A percentile compares a stretch with the other conserved stretches of the same genome.
phyloP scores from a whole-genome alignment of 345 rosid genomes.

The Eucalyptus regnans region DNA sequence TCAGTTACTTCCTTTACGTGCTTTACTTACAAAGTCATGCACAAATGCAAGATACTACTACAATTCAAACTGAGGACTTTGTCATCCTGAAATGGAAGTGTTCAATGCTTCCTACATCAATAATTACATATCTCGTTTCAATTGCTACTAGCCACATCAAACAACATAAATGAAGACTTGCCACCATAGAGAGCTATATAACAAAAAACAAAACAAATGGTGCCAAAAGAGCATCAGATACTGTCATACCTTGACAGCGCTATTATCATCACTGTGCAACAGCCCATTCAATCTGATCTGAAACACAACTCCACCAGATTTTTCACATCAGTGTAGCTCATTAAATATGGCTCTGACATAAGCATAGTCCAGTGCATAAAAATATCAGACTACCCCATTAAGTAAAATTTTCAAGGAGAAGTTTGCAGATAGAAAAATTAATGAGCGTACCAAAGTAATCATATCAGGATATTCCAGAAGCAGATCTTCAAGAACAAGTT shows the following conservation, averaged over 20 bases:
- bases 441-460: slow-evolving; percentile 52
- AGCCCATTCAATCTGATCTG: slow-evolving; percentile 91
- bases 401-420: background rate
- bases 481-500: slow-evolving; percentile 66
- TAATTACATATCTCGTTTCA: background rate
- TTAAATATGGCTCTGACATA: background rate
- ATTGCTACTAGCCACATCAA: background rate
- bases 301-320: slow-evolving; percentile 1
- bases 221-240: background rate
- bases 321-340: background rate
- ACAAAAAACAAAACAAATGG: background rate
- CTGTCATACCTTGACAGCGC: slow-evolving; percentile 63
- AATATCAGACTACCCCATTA: background rate
- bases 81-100: background rate
- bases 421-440: background rate
- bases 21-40: background rate
- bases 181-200: background rate
- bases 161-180: background rate
- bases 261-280: slow-evolving; percentile 69
- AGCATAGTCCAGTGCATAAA: background rate
- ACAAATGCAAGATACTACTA: background rate
- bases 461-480: slow-evolving; percentile 56
- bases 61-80: background rate
- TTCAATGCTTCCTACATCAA: background rate
- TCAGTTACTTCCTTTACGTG: background rate